Evolutionary conservation across 345 rosid genomes (phyloP), one percentile per base, ranked within the genome.

Genomic region (Arabis alpina): DNA sequence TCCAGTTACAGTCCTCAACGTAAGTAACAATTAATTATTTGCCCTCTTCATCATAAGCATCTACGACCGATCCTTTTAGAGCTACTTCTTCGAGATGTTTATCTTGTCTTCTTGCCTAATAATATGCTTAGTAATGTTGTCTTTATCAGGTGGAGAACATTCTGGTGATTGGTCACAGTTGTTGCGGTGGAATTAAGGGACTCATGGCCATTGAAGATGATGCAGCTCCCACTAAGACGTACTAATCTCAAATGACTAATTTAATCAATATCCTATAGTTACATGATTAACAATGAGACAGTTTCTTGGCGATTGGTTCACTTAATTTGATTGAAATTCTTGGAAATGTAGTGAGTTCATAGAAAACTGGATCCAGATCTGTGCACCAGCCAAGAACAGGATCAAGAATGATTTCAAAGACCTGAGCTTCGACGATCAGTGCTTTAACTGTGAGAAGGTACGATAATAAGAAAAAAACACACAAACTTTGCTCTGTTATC

Each of bases 161-260:
- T 62, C 73, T 92, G 40, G 93, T 94, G 48, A 88, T 94, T 65
- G 99, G 99, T 5, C 99, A 94, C 61, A 94, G 99, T 68, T 77
- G 93, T 60, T 94, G 99, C 70, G 99, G 99, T 32, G 99, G 99
- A 47, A 94, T 92, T 57, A 88, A 88, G 72, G 98, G 97, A 66
- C 99, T 94, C 64, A 92, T 94, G 98, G 71, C 70, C 27, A 64
- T 76, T 63, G 72, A 76, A 64, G 72, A 76, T 76, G 76, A 71
- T 70, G 13, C 61, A 16, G 71, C 72, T 62, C 75, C 80, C 62
- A 24, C 15, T 47, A 71, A 71, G 72, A 70, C 37, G 72, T 70
- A 71, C 30, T 66, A 40, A 41, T 30, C 61, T 62, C 19, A 34
- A 27, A 24, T 43, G 2, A 23, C 51, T 61, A 5, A 54, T 37